Evolutionary conservation across 2,329 filamentous ascomycete species (phyloP), one percentile per base, ranked within the genome.

Genomic region (Fusarium pininemorale): DNA sequence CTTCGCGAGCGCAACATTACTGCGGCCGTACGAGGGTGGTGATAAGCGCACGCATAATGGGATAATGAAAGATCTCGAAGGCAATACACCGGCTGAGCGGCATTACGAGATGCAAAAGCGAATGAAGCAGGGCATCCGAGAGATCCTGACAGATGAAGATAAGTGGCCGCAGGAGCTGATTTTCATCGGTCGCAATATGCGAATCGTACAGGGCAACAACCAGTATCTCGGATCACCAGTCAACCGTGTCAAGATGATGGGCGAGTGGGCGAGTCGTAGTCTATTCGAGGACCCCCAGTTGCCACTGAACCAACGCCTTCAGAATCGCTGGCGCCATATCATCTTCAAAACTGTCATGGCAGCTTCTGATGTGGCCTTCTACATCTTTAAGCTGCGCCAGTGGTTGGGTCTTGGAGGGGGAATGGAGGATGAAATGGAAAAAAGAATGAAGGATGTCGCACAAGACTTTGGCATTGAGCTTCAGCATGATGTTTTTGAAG

Each of bases 351-450:
- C 91, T 4, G 93, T 98, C 41, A 82, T 99, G 75, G 84, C 94
- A 22, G 87, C 89, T 9, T 93, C 91, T 22, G 96, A 98, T 82
- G 80, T 97, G 1, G 90, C 92, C 16, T 99, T 98, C 81, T 97
- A 93, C 81, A 93, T 92, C 76, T 92, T 91, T 77, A 94, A 93
- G 84, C 57, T 97, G 12, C 88, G 90, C 75, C 95, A 98, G 84
- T 88, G 90, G 80, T 80, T 98, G 18, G 93, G 94, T 0, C 82
- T 91, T 6, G 94, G 95, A 0, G 88, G 91, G 15, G 95, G 95
- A 0, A 96, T 98, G 93, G 96, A 98, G 81, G 96, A 98, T 80
- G 94, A 96, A 81, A 91, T 98, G 70, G 96, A 98, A 85, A 89
- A 89, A 79, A 89, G 92, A 76, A 97, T 98, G 95, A 92, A 90